Conservation (phyloP, 2,329 filamentous ascomycete genomes). For the Pseudogymnoascus sp. region DNA sequence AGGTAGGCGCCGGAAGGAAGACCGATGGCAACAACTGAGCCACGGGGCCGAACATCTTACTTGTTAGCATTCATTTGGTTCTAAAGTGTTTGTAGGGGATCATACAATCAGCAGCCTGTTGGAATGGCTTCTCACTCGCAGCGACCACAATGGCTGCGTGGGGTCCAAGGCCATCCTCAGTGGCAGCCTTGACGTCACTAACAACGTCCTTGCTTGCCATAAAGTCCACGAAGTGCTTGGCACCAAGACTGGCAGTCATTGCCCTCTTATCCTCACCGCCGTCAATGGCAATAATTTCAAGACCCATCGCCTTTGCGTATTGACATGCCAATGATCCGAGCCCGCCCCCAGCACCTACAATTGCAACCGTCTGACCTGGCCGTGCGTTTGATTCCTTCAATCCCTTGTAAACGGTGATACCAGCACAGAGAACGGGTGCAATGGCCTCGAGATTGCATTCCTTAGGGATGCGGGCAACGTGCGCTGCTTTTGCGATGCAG, state of each 20-base stretch:
- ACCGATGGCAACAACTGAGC: conserved; percentile 81
- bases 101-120: conserved; percentile 67
- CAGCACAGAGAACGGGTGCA: conserved; percentile 77
- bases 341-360: conserved; percentile 81
- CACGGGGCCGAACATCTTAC: conserved; percentile 75
- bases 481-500: conserved; percentile 78
- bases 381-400: conserved; percentile 72
- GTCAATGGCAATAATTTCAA: conserved; percentile 75
- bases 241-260: conserved; percentile 64
- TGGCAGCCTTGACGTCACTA: conserved; percentile 74
- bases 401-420: conserved; percentile 87
- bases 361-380: conserved; percentile 71
- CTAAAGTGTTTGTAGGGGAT: conserved; percentile 4
- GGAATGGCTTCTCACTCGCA: conserved; percentile 85
- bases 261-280: conserved; percentile 72
- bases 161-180: conserved; percentile 75
- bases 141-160: conserved; percentile 84
- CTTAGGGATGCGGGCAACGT: conserved; percentile 79
- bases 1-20: conserved; percentile 75
- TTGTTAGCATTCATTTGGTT: conserved; percentile 1
- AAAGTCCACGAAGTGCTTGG: conserved; percentile 74
- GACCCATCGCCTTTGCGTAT: conserved; percentile 86
- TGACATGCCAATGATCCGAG: conserved; percentile 74
- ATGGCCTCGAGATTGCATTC: conserved; percentile 68
- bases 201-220: conserved; percentile 67